These are phyloP conservation scores for Elongisporangium prolatum DNA, from an alignment of 352 stramenopile genomes.

Conservation along the genomic window DNA sequence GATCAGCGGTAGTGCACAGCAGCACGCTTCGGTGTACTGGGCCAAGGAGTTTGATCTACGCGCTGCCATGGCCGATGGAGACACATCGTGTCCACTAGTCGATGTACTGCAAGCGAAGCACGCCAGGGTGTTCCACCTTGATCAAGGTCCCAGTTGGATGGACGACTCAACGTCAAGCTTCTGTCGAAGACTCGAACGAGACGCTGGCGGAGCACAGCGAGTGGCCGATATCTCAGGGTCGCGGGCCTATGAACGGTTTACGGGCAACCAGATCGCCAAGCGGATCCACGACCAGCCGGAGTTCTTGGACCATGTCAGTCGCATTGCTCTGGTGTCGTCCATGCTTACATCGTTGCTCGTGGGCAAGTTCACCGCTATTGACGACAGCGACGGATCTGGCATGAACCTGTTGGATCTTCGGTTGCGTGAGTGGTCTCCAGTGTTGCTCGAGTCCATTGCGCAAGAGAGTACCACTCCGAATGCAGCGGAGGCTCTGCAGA, in stretches of 20 bases:
- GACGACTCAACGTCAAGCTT: constrained; percentile 68
- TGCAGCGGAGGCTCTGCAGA: constrained; percentile 17
- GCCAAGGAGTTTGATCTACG: constrained; percentile 38
- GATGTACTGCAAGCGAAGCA: constrained; percentile 7
- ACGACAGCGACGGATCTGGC: constrained; percentile 73
- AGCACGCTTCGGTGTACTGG: constrained; percentile 84
- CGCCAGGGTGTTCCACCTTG: constrained; percentile 33
- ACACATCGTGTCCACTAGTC: constrained; percentile 16
- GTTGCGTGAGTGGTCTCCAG: constrained; percentile 44
- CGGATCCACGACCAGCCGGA: constrained; percentile 33
- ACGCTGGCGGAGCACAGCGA: constrained; percentile 44
- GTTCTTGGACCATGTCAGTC: constrained; percentile 39
- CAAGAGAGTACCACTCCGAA: constrained; percentile 18
- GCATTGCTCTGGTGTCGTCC: constrained; percentile 58
- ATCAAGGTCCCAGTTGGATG: constrained; percentile 82
- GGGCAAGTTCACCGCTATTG: constrained; percentile 62
- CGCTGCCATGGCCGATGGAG: constrained; percentile 19
- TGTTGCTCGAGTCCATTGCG: constrained; percentile 33
- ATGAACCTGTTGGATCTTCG: constrained; percentile 84
- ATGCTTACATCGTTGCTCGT: constrained; percentile 72
- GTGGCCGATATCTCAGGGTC: constrained; percentile 74
- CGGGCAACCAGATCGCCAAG: constrained; percentile 74
- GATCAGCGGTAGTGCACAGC: constrained; percentile 75
- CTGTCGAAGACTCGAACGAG: constrained; percentile 50
- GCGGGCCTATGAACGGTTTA: constrained; percentile 81